phyloP scores from a whole-genome alignment of 2,329 filamentous ascomycete species.

The Fusarium pininemorale region DNA sequence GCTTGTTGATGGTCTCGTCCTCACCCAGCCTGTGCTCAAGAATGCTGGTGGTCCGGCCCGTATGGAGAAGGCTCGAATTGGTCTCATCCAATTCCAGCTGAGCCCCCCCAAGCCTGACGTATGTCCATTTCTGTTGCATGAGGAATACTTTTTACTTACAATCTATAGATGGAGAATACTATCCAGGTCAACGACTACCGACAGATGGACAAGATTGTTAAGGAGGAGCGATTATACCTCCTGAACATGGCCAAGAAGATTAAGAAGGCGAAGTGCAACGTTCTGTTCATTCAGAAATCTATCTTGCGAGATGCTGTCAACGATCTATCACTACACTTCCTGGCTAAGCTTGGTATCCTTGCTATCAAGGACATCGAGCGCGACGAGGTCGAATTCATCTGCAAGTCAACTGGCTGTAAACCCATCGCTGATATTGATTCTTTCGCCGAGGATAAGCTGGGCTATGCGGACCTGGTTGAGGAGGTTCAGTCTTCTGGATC shows the following conservation, averaged over 20 bases:
- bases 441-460: constrained; percentile 98
- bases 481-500: constrained; percentile 88
- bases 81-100: constrained; percentile 97
- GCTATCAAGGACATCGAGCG: constrained; percentile 98
- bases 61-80: constrained; percentile 98
- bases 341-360: constrained; percentile 95
- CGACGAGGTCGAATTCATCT: constrained; percentile 98
- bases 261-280: constrained; percentile 99
- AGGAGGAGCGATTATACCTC: constrained; percentile 97
- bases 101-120: constrained; percentile 97
- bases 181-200: constrained; percentile 99
- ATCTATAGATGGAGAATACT: constrained; percentile 91
- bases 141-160: constrained; percentile 27
- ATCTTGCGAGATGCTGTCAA: constrained; percentile 98
- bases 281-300: constrained; percentile 97
- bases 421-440: constrained; percentile 98
- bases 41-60: constrained; percentile 87
- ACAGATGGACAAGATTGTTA: constrained; percentile 99
- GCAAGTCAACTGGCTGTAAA: constrained; percentile 99
- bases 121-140: constrained; percentile 48
- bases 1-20: constrained; percentile 91
- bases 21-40: constrained; percentile 94
- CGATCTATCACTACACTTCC: constrained; percentile 95
- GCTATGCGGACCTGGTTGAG: constrained; percentile 91
- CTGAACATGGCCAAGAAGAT: constrained; percentile 99